Conservation (phyloP, 139 green algal genomes). For the Picochlorum sp. region DNA sequence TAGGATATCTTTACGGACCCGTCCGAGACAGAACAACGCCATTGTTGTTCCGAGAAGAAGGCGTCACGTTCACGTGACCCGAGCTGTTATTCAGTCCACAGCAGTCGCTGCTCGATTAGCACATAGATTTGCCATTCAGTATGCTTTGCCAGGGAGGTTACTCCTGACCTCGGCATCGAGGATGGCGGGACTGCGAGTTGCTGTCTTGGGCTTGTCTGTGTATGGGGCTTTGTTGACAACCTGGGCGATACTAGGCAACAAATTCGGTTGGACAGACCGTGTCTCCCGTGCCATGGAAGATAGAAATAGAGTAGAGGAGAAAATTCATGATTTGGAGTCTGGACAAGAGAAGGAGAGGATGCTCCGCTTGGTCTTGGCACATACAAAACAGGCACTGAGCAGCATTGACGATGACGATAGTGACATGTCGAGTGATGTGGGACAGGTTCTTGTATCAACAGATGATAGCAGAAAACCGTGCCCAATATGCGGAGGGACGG, state of each 20-base stretch:
- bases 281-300: too few species aligned
- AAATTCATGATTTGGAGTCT: too few species aligned
- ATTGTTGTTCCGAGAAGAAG: too few species aligned
- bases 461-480: neutral
- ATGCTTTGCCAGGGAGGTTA: neutral
- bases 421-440: too few species aligned
- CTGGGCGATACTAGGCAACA: neutral
- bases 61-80: neutral
- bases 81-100: neutral
- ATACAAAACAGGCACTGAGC: too few species aligned
- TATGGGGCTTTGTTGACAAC: neutral
- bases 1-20: neutral
- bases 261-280: too few species aligned
- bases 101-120: constrained; percentile 1
- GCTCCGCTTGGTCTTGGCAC: too few species aligned
- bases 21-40: neutral
- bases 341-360: too few species aligned
- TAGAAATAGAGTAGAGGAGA: too few species aligned
- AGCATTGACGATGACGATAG: too few species aligned
- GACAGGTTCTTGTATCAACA: neutral
- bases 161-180: neutral
- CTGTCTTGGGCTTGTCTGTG: neutral
- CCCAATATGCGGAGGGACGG: constrained; percentile 5
- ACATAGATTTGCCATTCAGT: neutral
- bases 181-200: neutral